Evolutionary conservation across 2,329 filamentous ascomycete species (phyloP).

Genomic region (Botryosphaeria dothidea): DNA sequence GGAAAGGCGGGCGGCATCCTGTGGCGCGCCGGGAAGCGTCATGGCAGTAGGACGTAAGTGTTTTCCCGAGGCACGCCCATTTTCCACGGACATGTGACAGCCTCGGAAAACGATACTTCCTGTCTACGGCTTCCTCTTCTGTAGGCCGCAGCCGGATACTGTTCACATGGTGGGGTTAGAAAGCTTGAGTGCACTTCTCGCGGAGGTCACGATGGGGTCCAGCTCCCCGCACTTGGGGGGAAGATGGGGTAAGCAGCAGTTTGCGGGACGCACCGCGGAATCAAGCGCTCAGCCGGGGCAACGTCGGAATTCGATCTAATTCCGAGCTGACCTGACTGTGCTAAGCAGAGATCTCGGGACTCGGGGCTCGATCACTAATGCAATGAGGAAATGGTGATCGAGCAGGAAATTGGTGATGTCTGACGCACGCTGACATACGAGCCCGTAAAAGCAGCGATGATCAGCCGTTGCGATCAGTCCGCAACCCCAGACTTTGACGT

Average conservation of each 20-base stretch:
- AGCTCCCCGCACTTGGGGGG: neutral
- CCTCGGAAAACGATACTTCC: neutral
- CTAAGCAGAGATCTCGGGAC: neutral
- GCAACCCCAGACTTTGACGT: slow-evolving; percentile 5
- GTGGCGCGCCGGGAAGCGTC: neutral
- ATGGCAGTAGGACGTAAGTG: slow-evolving; percentile 1
- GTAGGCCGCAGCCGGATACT: neutral
- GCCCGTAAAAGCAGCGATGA: neutral
- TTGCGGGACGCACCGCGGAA: neutral
- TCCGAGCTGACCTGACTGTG: neutral
- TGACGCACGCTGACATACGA: slow-evolving; percentile 12
- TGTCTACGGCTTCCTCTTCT: neutral
- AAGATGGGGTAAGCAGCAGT: neutral
- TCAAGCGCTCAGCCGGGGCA: neutral
- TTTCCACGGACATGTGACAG: neutral
- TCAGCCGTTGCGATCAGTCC: neutral
- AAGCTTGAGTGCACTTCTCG: neutral
- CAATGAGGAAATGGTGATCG: neutral
- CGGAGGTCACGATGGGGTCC: neutral
- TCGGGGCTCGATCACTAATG: slow-evolving; percentile 4
- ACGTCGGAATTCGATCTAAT: neutral
- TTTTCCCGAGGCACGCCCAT: neutral
- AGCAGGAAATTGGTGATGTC: neutral
- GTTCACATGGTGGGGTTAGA: neutral
- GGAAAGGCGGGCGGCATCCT: neutral